Conservation (phyloP, 2,329 filamentous ascomycete genomes). For the Calonectria crousiana region DNA sequence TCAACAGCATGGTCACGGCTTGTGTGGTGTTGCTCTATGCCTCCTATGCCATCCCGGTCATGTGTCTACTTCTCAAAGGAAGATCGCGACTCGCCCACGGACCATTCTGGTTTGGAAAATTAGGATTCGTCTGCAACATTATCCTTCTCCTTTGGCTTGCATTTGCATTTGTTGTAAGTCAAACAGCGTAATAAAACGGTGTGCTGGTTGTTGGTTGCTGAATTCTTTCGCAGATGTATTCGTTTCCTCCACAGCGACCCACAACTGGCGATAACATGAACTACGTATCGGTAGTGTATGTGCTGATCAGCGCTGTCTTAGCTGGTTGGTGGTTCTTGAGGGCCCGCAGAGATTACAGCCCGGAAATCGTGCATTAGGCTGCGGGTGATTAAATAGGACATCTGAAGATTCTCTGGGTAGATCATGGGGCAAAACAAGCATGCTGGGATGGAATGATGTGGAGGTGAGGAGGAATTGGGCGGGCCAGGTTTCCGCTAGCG, state of each 20-base stretch:
- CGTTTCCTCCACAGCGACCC: conserved; percentile 1
- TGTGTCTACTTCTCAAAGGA: conserved; percentile 12
- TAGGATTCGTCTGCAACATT: conserved; percentile 15
- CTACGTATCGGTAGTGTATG: conserved; percentile 15
- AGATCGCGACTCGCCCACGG: conserved; percentile 9
- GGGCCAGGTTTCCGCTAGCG: not conserved
- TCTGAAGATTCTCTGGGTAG: not conserved
- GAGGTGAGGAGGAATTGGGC: not conserved
- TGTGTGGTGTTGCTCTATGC: conserved; percentile 23
- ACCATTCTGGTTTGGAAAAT: conserved; percentile 16
- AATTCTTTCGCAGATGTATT: not conserved
- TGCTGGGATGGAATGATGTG: not conserved
- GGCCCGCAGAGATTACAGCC: not conserved
- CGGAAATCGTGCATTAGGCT: not conserved
- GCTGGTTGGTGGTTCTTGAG: not conserved
- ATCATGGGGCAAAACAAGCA: not conserved
- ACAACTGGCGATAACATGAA: conserved; percentile 8
- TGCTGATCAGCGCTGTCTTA: not conserved
- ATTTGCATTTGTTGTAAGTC: conserved; percentile 20
- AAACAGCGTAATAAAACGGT: not conserved
- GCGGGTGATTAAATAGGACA: not conserved
- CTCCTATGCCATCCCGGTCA: conserved; percentile 13
- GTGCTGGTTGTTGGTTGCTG: not conserved
- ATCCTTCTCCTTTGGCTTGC: conserved; percentile 13
- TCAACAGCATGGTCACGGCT: conserved; percentile 21